These are phyloP conservation scores for Neurospora africana DNA, from an alignment of 495 filamentous ascomycete species.

Conservation along the genomic window DNA sequence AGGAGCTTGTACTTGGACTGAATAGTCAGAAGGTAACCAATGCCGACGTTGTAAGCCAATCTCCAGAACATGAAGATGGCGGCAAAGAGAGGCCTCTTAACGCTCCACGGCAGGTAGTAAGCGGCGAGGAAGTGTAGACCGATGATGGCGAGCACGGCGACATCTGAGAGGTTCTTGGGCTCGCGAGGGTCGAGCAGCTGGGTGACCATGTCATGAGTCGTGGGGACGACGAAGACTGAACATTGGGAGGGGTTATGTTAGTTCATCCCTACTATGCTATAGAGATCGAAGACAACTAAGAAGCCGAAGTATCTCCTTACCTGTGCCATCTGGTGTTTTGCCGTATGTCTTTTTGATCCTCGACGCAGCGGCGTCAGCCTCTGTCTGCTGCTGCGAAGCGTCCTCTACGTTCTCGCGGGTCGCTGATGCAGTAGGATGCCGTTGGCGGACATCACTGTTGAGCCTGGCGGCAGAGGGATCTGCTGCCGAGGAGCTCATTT, in stretches of 20 bases:
- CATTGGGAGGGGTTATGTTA: not conserved
- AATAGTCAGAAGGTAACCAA: slow-evolving; percentile 76
- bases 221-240: slow-evolving; percentile 86
- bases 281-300: not conserved
- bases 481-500: slow-evolving; percentile 17
- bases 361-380: not conserved
- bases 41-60: slow-evolving; percentile 81
- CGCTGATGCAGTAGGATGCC: slow-evolving; percentile 1
- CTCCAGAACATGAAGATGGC: slow-evolving; percentile 86
- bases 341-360: slow-evolving; percentile 69
- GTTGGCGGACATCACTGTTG: slow-evolving; percentile 17
- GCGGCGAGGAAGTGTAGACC: slow-evolving; percentile 60
- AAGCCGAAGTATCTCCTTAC: slow-evolving; percentile 40
- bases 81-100: slow-evolving; percentile 67
- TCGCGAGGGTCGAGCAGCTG: slow-evolving; percentile 90
- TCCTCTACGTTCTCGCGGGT: not conserved
- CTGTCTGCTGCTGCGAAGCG: not conserved
- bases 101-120: slow-evolving; percentile 54
- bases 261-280: not conserved
- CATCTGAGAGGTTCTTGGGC: slow-evolving; percentile 87
- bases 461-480: slow-evolving; percentile 11
- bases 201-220: slow-evolving; percentile 98
- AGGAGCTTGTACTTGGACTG: slow-evolving; percentile 84
- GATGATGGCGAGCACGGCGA: slow-evolving; percentile 70
- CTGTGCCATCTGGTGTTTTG: slow-evolving; percentile 77